Percentiles rank a stretch among this genome's conserved stretches.
phyloP scores from a whole-genome alignment of 1,284 basidiomycete genomes.

The Ceratobasidium sp. region DNA sequence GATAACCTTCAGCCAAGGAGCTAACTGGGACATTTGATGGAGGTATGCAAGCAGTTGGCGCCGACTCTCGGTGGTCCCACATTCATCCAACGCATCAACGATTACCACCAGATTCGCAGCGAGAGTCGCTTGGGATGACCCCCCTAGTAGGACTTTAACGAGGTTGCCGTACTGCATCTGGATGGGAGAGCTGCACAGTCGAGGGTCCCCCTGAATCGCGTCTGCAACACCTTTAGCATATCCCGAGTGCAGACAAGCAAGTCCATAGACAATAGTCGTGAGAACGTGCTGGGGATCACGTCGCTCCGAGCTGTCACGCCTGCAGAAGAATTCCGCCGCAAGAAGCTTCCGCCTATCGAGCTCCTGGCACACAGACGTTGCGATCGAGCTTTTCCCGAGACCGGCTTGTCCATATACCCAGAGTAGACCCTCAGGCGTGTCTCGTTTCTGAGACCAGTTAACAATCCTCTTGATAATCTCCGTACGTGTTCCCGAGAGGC shows the following conservation, averaged over 20 bases:
- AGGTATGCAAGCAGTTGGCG: background rate
- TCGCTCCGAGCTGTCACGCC: background rate
- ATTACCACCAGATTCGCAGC: slow-evolving; percentile 1
- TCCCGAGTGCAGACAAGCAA: background rate
- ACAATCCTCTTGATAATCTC: background rate
- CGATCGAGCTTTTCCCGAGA: slow-evolving; percentile 1
- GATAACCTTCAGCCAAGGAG: slow-evolving; percentile 9
- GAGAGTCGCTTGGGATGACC: background rate
- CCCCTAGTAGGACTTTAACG: background rate
- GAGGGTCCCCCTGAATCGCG: background rate
- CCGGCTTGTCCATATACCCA: slow-evolving; percentile 9
- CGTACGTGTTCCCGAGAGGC: background rate
- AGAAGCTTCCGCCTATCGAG: background rate
- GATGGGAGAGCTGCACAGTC: background rate
- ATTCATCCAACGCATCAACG: slow-evolving; percentile 37
- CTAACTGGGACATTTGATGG: background rate
- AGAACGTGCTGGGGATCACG: background rate
- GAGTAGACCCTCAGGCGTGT: background rate
- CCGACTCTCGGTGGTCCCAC: background rate
- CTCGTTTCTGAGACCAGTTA: background rate
- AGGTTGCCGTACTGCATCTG: background rate
- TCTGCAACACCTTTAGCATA: background rate
- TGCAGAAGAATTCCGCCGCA: slow-evolving; percentile 9
- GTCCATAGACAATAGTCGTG: background rate
- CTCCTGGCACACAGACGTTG: background rate